Base-by-base conservation (phyloP, 805 yeast species). In the Cyberlindnera japonica region DNA sequence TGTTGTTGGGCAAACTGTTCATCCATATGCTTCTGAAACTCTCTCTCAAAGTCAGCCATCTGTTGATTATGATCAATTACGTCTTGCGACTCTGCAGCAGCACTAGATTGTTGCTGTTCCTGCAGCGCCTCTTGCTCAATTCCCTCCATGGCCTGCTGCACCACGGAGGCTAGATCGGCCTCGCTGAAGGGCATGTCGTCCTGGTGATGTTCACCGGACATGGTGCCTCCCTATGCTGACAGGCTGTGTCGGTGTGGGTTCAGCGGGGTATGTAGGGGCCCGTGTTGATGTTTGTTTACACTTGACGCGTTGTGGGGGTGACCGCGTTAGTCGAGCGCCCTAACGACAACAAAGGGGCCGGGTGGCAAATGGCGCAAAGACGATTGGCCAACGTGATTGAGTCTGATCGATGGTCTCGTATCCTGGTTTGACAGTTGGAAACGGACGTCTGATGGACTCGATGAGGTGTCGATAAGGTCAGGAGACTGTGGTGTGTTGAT, bases 81-180 rank as follows among this genome's bases (percentile, higher is more conserved):
- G n/a, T n/a, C n/a, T n/a, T n/a, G n/a, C n/a, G n/a, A n/a, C n/a
- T n/a, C n/a, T n/a, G n/a, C n/a, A n/a, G n/a, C n/a, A n/a, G n/a
- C n/a, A n/a, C n/a, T n/a, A 19, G 33, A 30, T 13, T 40, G 35
- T 21, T 38, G 40, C 8, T 35, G 32, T 25, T 40, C 47, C 24
- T 54, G 55, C 17, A 27, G 18, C 13, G 38, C 30, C 18, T 43
- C 47, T 13, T 41, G 43, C 9, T 42, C 48, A 6, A 54, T 36
- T 8, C 58, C 51, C 7, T 46, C 45, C 59, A 67, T 65, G 3
- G 72, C 72, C 45, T 58, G 64, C 15, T 67, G 64, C 4, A 66
- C 71, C 14, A 63, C 67, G 16, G 64, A 60, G 16, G 63, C 70
- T 20, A 67, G 44, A 44, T 64, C 68, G 21, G 52, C 60, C 29